phyloP scores from a whole-genome alignment of 2,329 filamentous ascomycete species.

The Aspergillus thermomutatus region DNA sequence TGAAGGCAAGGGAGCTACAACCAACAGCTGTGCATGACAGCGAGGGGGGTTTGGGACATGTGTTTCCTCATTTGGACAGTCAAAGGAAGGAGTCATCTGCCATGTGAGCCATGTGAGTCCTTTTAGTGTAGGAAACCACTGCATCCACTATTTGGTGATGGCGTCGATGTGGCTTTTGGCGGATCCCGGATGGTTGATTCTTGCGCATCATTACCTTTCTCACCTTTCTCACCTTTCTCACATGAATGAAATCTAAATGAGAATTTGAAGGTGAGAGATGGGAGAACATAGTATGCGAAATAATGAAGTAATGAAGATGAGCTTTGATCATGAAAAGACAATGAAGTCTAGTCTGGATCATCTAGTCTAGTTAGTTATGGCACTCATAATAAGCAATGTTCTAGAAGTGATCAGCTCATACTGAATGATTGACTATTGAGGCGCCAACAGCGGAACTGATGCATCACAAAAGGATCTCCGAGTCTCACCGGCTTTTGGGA shows the following conservation, averaged over 20 bases:
- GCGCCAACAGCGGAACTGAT: background rate
- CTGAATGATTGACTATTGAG: background rate
- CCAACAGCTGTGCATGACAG: conserved; percentile 3
- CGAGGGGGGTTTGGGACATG: conserved; percentile 28
- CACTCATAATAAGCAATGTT: background rate
- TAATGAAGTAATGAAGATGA: background rate
- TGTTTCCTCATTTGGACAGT: conserved; percentile 34
- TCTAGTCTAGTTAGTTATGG: background rate
- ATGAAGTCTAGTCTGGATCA: no score
- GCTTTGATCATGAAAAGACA: no score
- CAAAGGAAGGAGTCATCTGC: conserved; percentile 11
- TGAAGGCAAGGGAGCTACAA: background rate
- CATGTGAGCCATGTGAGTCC: background rate
- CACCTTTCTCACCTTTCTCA: background rate
- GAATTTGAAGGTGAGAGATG: background rate
- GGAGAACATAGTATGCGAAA: background rate
- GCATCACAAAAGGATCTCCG: background rate
- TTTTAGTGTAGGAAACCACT: background rate
- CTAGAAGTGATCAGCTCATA: background rate
- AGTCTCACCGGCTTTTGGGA: background rate
- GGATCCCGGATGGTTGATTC: background rate
- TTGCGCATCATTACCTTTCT: background rate
- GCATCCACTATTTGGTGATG: background rate
- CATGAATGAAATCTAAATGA: background rate
- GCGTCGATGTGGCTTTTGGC: background rate